Base-by-base conservation (phyloP, 805 yeast species). In the Kuraishia hungarica region DNA sequence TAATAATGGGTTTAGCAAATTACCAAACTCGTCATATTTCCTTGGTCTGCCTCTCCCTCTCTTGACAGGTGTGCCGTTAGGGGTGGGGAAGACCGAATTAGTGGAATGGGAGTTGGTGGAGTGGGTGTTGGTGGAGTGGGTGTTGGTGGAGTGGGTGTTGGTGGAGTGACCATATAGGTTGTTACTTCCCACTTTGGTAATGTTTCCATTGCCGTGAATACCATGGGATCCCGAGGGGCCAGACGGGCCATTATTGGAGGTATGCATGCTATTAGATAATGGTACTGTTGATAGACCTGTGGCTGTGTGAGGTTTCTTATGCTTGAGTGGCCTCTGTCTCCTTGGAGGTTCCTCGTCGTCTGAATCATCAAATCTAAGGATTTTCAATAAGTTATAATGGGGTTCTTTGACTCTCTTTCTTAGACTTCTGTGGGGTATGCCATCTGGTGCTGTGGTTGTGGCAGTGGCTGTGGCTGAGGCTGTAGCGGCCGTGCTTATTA, bases 381-480 rank as follows among this genome's bases (percentile, higher is more conserved):
- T 53, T n/a, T 56, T 60, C 17, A 57, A 35, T 11, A 59, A 39
- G 23, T 58, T 58, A 39, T 63, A 59, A 50, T 57, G 55, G 6
- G 60, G 59, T 10, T 53, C 53, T 23, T 48, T 55, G 22, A 61
- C 20, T 35, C 64, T 56, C 43, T 58, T 57, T 28, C 64, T 53
- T 8, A 58, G 52, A 48, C 56, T 56, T 55, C 64, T 35, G 17
- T 35, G 43, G 17, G 15, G 43, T 6, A 6, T 26, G 29, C 8
- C 10, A 26, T 26, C 29, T 26, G 8, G 10, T 26, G 29, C 29
- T 10, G 43, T 35, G 43, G 43, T 3, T 35, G 35, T 28, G 35
- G n/a, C 43, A 35, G 3, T 35, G 17, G 43, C n/a, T 35, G 43
- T 13, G 15, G 43, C 17, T 6, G 43, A 26, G 29, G 29, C 5